phyloP scores from a whole-genome alignment of 2,329 filamentous ascomycete species.

The Trichothecium sympodiale region DNA sequence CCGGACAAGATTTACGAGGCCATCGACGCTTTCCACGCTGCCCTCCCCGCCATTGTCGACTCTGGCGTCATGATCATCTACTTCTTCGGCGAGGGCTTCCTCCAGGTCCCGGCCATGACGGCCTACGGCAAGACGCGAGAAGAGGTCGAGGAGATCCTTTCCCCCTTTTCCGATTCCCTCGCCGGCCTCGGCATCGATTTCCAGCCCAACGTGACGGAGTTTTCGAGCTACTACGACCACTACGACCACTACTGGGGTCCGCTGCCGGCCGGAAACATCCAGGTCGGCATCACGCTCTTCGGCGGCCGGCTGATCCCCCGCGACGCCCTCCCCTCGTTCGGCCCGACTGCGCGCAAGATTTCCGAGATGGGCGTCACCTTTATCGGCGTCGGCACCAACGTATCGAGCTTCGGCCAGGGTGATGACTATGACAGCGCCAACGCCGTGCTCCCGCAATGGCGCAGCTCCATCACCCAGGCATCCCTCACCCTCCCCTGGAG shows the following conservation, averaged over 20 bases:
- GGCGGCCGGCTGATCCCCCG: constrained; percentile 10
- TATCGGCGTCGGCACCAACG: constrained; percentile 16
- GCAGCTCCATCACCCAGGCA: constrained; percentile 20
- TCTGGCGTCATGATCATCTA: constrained; percentile 35
- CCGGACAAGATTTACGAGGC: constrained; percentile 5
- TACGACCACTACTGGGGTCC: constrained; percentile 12
- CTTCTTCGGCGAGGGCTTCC: constrained; percentile 27
- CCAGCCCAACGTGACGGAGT: constrained; percentile 10
- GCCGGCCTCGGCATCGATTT: constrained; percentile 7
- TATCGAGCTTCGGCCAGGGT: constrained; percentile 14
- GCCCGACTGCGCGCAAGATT: constrained; percentile 6
- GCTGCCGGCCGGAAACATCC: constrained; percentile 10
- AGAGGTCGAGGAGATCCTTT: constrained; percentile 17
- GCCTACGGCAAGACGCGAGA: constrained; percentile 29
- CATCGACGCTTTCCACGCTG: constrained; percentile 13
- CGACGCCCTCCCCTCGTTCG: constrained; percentile 2
- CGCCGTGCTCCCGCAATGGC: constrained; percentile 30
- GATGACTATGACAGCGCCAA: constrained; percentile 16
- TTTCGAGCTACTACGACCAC: constrained; percentile 11
- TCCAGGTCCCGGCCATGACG: constrained; percentile 32
- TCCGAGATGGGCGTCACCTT: constrained; percentile 13
- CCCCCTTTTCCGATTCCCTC: too few relatives aligned
- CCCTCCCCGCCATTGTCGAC: constrained; percentile 28
- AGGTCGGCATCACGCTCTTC: constrained; percentile 14
- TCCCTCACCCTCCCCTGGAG: constrained; percentile 16